phyloP scores from a whole-genome alignment of 2,329 filamentous ascomycete genomes.

The Sclerotinia minor region DNA sequence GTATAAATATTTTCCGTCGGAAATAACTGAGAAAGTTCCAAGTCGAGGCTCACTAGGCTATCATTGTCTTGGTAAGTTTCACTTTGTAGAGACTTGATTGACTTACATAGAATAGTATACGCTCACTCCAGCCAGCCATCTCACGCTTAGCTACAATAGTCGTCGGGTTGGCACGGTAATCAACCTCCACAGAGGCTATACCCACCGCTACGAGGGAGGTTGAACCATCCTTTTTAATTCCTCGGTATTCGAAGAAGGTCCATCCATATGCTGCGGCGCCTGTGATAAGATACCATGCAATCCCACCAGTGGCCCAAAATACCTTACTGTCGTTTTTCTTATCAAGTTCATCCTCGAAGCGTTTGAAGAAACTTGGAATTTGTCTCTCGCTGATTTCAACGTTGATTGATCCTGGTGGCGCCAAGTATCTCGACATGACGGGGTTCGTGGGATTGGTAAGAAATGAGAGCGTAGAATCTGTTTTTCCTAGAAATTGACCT shows the following conservation, averaged over 20 bases:
- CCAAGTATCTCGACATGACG: conserved; percentile 26
- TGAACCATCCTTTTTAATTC: conserved; percentile 14
- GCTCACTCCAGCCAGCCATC: conserved; percentile 6
- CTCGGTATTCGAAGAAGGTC: conserved; percentile 19
- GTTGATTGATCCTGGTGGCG: conserved; percentile 10
- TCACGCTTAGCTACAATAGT: conserved; percentile 20
- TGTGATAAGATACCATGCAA: conserved; percentile 15
- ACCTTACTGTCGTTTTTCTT: conserved; percentile 8
- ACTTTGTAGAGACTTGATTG: neutral
- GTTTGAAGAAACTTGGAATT: conserved; percentile 16
- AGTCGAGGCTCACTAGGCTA: conserved; percentile 28
- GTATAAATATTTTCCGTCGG: conserved; percentile 26
- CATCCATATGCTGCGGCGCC: conserved; percentile 22
- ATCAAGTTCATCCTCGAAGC: conserved; percentile 21
- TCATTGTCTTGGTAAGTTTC: conserved; percentile 1
- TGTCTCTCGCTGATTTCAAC: conserved; percentile 23
- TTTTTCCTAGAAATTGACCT: conserved; percentile 26
- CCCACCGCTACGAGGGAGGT: conserved; percentile 20
- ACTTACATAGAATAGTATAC: conserved; percentile 20
- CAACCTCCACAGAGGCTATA: conserved; percentile 20
- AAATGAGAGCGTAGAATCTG: conserved; percentile 26
- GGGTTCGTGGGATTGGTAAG: conserved; percentile 16
- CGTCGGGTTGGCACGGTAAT: conserved; percentile 14
- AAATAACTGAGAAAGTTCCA: conserved; percentile 29
- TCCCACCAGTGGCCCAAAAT: conserved; percentile 23